A percentile compares a stretch with the other conserved stretches of the same genome.
phyloP scores from a whole-genome alignment of 768 basidiomycete genomes.

The Suillus occidentalis region DNA sequence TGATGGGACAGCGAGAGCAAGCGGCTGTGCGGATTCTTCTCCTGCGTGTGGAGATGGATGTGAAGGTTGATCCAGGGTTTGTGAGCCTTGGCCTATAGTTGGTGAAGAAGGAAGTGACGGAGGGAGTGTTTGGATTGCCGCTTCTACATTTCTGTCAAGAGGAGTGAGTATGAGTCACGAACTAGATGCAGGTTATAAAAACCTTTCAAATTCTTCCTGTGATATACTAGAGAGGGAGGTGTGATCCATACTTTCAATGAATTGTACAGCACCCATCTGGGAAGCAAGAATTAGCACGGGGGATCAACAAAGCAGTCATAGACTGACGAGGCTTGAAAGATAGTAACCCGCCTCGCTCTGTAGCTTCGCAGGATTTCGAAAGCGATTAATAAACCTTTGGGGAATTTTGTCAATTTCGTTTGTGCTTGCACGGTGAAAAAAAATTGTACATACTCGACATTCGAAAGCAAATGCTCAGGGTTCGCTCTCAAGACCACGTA shows the following conservation, averaged over 20 bases:
- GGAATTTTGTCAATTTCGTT: neutral
- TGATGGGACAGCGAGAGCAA: slow-evolving; percentile 58
- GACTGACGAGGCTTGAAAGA: slow-evolving; percentile 84
- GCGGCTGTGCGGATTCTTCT: slow-evolving; percentile 85
- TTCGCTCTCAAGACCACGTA: slow-evolving; percentile 94
- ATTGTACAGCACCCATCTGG: slow-evolving; percentile 94
- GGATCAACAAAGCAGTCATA: neutral
- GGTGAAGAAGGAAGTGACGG: slow-evolving; percentile 30
- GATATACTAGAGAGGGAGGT: slow-evolving; percentile 91
- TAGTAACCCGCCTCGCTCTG: slow-evolving; percentile 98
- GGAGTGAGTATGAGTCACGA: slow-evolving; percentile 11
- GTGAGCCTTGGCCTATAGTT: slow-evolving; percentile 37
- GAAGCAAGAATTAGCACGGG: neutral
- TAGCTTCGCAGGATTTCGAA: slow-evolving; percentile 84
- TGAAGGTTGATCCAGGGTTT: slow-evolving; percentile 34
- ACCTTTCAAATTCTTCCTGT: slow-evolving; percentile 90
- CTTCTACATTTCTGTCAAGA: slow-evolving; percentile 52
- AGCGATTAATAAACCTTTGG: slow-evolving; percentile 89
- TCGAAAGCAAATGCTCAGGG: slow-evolving; percentile 89
- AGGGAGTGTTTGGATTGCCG: slow-evolving; percentile 51
- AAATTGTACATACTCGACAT: slow-evolving; percentile 73
- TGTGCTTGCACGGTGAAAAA: neutral
- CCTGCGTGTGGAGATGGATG: slow-evolving; percentile 59
- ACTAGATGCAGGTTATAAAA: slow-evolving; percentile 15
- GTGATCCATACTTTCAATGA: slow-evolving; percentile 98